phyloP scores from a whole-genome alignment of 805 yeast species.

The Teunomyces atbi region DNA sequence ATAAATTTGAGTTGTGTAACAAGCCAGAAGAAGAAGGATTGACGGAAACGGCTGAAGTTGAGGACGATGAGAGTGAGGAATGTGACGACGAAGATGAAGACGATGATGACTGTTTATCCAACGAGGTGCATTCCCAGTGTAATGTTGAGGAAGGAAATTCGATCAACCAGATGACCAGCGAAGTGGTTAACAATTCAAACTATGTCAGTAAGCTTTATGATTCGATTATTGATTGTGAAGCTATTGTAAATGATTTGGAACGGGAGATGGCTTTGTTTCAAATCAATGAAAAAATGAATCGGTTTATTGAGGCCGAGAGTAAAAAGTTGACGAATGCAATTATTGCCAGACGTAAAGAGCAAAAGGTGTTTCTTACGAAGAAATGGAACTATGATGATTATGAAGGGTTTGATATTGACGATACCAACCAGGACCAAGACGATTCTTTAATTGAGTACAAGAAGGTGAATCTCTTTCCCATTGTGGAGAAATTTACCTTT shows the following conservation, averaged over 20 bases:
- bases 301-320: constrained; percentile 31
- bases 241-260: constrained; percentile 30
- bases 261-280: constrained; percentile 33
- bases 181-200: constrained; percentile 8
- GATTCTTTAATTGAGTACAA: constrained; percentile 46
- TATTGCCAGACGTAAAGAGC: constrained; percentile 31
- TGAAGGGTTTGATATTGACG: constrained; percentile 40
- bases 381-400: constrained; percentile 44
- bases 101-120: constrained; percentile 14
- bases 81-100: constrained; percentile 28
- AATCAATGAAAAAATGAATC: constrained; percentile 32
- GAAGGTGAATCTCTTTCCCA: constrained; percentile 72
- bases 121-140: constrained; percentile 5
- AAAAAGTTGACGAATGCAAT: constrained; percentile 29
- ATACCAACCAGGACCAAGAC: constrained; percentile 32
- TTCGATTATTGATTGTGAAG: constrained; percentile 33
- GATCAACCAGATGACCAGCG: not conserved
- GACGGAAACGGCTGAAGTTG: constrained; percentile 18
- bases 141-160: not conserved
- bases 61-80: constrained; percentile 25
- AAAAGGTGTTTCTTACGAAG: constrained; percentile 27
- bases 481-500: constrained; percentile 87
- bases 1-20: constrained; percentile 32
- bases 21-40: constrained; percentile 19
- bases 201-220: constrained; percentile 31